A percentile compares a stretch with the other conserved stretches of the same genome.
phyloP scores from a whole-genome alignment of 306 rosid genomes.

The Prunus mume region DNA sequence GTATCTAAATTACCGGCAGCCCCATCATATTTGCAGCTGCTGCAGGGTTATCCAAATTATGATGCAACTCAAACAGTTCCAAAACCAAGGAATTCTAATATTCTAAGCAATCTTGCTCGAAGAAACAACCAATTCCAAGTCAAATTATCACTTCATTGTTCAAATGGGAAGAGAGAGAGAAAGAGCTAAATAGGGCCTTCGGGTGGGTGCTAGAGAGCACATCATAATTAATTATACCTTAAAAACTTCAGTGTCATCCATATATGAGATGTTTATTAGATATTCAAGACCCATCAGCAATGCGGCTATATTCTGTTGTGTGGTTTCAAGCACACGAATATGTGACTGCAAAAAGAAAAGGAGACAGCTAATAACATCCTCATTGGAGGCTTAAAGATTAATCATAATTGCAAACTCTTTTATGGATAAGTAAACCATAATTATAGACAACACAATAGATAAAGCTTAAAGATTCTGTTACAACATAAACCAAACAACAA shows the following conservation, averaged over 20 bases:
- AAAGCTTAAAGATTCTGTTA: no score
- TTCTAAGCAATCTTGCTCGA: no score
- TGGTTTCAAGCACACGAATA: conserved; percentile 48
- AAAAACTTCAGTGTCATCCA: conserved; percentile 90
- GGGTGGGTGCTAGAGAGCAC: background rate
- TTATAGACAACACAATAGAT: background rate
- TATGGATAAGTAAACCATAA: background rate
- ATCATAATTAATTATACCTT: conserved; percentile 48
- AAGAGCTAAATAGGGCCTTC: background rate
- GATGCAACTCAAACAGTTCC: no score
- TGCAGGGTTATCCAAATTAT: no score
- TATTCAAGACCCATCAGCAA: conserved; percentile 90
- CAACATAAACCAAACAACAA: background rate
- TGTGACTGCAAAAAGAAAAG: conserved; percentile 50
- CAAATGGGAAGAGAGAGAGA: background rate
- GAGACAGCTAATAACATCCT: background rate
- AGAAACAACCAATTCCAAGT: no score
- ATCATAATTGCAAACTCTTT: no score
- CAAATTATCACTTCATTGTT: background rate
- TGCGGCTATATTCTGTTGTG: conserved; percentile 33
- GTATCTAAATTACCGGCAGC: no score
- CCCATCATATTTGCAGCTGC: no score
- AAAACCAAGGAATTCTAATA: no score
- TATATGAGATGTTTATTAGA: conserved; percentile 84
- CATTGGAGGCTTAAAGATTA: background rate